Evolutionary conservation across 176 grass and related monocot species (phyloP).

Genomic region (Tuctoria greenei): DNA sequence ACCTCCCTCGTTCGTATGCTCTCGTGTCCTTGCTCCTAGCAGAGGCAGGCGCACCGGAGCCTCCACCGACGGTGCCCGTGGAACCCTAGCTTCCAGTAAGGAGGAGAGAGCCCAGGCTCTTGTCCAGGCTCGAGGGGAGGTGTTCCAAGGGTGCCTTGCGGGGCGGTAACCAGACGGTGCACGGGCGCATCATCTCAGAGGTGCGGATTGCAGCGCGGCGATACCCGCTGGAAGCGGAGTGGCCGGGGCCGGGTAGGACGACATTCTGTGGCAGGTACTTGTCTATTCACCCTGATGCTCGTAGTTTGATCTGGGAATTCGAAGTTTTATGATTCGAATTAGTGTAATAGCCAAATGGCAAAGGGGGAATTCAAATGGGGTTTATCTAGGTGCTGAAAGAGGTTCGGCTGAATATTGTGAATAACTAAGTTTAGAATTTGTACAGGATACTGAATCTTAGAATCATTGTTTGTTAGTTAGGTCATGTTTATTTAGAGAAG

Average conservation of each 20-base stretch:
- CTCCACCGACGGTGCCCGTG: background rate
- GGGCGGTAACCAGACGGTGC: background rate
- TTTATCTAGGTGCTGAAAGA: background rate
- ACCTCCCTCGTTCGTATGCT: background rate
- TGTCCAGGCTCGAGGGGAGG: background rate
- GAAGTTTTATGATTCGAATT: background rate
- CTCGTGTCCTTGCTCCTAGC: too few relatives aligned
- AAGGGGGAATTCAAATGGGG: background rate
- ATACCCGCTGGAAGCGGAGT: background rate
- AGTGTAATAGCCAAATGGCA: background rate
- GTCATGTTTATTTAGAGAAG: background rate
- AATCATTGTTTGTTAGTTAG: background rate
- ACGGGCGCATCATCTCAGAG: background rate
- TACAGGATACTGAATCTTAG: background rate
- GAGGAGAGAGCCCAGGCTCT: background rate
- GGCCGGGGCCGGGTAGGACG: background rate
- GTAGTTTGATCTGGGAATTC: background rate
- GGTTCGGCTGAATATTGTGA: background rate
- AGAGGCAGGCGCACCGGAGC: background rate
- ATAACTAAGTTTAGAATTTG: background rate
- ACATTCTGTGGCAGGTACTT: background rate
- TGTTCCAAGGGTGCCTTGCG: background rate
- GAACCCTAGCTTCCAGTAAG: background rate
- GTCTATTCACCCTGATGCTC: background rate
- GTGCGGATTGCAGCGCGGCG: background rate